Conservation (phyloP, 805 yeast genomes). For the Lipomyces sp. region DNA sequence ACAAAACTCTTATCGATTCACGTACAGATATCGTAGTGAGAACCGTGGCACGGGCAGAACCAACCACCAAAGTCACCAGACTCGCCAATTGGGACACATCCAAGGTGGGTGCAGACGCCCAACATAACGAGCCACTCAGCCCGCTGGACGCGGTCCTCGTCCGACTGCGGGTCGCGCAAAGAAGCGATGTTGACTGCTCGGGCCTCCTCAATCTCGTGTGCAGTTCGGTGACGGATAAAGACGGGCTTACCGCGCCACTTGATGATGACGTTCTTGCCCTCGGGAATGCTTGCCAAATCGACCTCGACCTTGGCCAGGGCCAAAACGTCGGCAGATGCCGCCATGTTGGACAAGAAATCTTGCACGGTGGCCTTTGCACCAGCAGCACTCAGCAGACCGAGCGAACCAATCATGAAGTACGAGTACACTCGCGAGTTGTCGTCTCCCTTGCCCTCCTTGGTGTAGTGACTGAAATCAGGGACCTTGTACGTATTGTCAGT, state of each 20-base stretch:
- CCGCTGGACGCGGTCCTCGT: constrained; percentile 89
- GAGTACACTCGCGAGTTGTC: constrained; percentile 85
- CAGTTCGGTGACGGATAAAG: constrained; percentile 98
- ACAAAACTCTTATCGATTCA: not conserved
- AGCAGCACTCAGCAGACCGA: constrained; percentile 83
- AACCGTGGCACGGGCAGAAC: constrained; percentile 99
- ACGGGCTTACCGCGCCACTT: constrained; percentile 99
- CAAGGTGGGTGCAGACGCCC: constrained; percentile 99
- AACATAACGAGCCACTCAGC: constrained; percentile 99
- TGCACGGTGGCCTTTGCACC: constrained; percentile 89
- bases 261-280: constrained; percentile 96
- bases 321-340: constrained; percentile 98
- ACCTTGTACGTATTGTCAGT: constrained; percentile 41
- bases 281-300: constrained; percentile 88
- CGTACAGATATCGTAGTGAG: constrained; percentile 90
- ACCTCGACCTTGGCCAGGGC: constrained; percentile 99
- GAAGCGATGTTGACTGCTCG: constrained; percentile 72
- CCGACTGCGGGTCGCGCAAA: constrained; percentile 93
- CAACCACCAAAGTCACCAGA: constrained; percentile 99
- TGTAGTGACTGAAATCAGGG: constrained; percentile 50
- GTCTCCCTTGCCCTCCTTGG: constrained; percentile 69
- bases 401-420: constrained; percentile 96
- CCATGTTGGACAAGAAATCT: constrained; percentile 81
- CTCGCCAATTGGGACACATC: constrained; percentile 99
- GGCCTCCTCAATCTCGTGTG: constrained; percentile 92